These are phyloP conservation scores for Pyracantha coccinea DNA, from an alignment of 331 rosid species.

Conservation along the genomic window DNA sequence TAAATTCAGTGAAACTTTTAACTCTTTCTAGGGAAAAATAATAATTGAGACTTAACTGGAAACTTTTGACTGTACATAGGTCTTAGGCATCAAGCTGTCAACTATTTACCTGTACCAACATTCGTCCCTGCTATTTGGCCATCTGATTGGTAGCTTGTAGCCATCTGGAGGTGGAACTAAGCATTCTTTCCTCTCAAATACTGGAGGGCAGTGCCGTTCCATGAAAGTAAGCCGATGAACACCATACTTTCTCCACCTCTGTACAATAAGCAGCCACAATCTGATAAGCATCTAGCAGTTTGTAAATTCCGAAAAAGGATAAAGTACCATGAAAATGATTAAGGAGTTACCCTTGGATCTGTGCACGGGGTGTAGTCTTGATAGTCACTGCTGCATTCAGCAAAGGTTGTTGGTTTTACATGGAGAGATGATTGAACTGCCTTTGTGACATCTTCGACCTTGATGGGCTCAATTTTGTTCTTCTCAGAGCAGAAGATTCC, in stretches of 20 bases:
- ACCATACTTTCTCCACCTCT: slow-evolving; percentile 95
- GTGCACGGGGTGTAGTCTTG: slow-evolving; percentile 99
- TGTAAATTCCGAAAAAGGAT: neutral
- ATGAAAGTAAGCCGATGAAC: slow-evolving; percentile 66
- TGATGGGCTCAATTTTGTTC: slow-evolving; percentile 17
- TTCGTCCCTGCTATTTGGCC: slow-evolving; percentile 93
- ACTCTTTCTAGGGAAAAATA: no score
- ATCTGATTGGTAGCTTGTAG: slow-evolving; percentile 81
- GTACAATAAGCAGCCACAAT: slow-evolving; percentile 17
- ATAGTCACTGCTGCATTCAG: slow-evolving; percentile 57
- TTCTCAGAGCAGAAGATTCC: slow-evolving; percentile 60
- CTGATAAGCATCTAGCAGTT: neutral
- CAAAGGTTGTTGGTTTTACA: slow-evolving; percentile 35
- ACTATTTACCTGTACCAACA: slow-evolving; percentile 90
- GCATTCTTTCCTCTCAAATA: slow-evolving; percentile 80
- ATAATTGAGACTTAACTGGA: neutral
- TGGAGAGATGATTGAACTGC: slow-evolving; percentile 46
- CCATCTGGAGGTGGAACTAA: slow-evolving; percentile 92
- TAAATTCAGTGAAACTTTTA: slow-evolving; percentile 1
- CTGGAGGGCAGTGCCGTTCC: slow-evolving; percentile 97
- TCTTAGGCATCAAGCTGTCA: neutral
- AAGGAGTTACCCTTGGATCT: slow-evolving; percentile 73
- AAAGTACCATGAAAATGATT: neutral
- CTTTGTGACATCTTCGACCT: slow-evolving; percentile 23
- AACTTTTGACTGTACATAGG: neutral